Base-by-base conservation (phyloP, 768 basidiomycete genomes). In the Gelatoporia subvermispora region DNA sequence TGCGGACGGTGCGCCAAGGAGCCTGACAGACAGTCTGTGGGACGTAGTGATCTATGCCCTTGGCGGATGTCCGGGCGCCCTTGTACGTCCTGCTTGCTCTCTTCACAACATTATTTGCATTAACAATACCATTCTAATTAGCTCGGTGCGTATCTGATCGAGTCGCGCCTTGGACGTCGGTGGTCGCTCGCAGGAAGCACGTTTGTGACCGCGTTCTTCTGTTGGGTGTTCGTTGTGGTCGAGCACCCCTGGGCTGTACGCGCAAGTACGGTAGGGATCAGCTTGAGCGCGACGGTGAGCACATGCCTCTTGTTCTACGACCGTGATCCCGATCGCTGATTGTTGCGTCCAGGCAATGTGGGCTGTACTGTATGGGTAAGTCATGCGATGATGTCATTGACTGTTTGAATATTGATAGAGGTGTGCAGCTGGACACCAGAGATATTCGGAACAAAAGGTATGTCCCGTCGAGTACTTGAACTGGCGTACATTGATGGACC, bases 71-170 rank as follows among this genome's bases (percentile, higher is more conserved):
- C 89, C 91, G 2, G 91, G 91, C 35, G 82, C 90, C 8, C 70
- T 93, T 43, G 90, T 91, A 57, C 52, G 85, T 72, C 15, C 24
- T 40, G 3, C 36, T 1, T 17, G 16, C 22, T 15, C 5, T 21
- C 24, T 39, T 2, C 18, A 20, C 21, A 18, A 15, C 9, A 20
- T 11, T 18, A 5, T 11, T 18, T 22, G 16, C 10, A 17, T 31
- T 48, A 9, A 42, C 23, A 18, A 35, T 28, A 13, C 21, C 23
- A n/a, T n/a, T 20, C 11, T 8, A 16, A 7, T 4, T 53, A 93
- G 86, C 69, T 94, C 4, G 93, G 92, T n/a, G 93, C 93, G 3
- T 91, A 75, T 56, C 70, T 94, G 56, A 82, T 93, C 35, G 87
- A 91, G 56, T 69, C 81, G 1, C 70, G 66, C 1, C 65, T 92